These are phyloP conservation scores for Colletotrichum sp. DNA, from an alignment of 2,329 filamentous ascomycete genomes.

Conservation along the genomic window DNA sequence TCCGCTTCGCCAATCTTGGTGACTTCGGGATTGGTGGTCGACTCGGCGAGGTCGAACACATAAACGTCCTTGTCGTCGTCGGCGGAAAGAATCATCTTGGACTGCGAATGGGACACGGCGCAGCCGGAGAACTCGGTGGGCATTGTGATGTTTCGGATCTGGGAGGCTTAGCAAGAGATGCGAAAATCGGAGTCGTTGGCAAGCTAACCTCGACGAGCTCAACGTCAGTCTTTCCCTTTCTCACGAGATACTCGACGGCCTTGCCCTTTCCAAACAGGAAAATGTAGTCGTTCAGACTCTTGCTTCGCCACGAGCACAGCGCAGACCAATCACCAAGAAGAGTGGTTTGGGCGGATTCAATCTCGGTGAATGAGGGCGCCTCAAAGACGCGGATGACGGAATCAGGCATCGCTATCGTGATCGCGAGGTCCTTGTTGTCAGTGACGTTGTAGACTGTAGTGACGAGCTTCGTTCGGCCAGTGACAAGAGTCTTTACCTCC, in stretches of 20 bases:
- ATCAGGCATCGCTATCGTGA: conserved; percentile 48
- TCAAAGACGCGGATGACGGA: conserved; percentile 46
- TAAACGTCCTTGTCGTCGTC: conserved; percentile 44
- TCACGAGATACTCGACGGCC: conserved; percentile 42
- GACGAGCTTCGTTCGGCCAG: conserved; percentile 52
- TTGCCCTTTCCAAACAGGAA: conserved; percentile 50
- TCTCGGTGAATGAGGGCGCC: conserved; percentile 32
- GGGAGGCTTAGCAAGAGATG: neutral
- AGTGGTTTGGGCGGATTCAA: conserved; percentile 34
- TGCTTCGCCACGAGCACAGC: conserved; percentile 49
- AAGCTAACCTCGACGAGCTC: conserved; percentile 41
- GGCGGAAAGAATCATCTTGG: conserved; percentile 43
- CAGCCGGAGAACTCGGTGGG: conserved; percentile 49
- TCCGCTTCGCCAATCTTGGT: conserved; percentile 37
- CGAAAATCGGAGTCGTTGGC: rapidly evolving
- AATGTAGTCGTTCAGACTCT: conserved; percentile 45
- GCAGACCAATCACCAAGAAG: conserved; percentile 53
- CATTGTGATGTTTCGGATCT: conserved; percentile 48
- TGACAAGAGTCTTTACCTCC: conserved; percentile 34
- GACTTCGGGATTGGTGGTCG: conserved; percentile 39
- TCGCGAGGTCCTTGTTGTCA: conserved; percentile 36
- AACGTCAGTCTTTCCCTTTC: conserved; percentile 27
- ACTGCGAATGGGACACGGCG: conserved; percentile 39
- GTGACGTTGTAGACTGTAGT: conserved; percentile 41
- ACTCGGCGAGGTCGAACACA: conserved; percentile 42